A percentile compares a stretch with the other conserved stretches of the same genome.
Evolutionary conservation across 768 basidiomycete species (phyloP).

Genomic region (Boletus reticulatus): DNA sequence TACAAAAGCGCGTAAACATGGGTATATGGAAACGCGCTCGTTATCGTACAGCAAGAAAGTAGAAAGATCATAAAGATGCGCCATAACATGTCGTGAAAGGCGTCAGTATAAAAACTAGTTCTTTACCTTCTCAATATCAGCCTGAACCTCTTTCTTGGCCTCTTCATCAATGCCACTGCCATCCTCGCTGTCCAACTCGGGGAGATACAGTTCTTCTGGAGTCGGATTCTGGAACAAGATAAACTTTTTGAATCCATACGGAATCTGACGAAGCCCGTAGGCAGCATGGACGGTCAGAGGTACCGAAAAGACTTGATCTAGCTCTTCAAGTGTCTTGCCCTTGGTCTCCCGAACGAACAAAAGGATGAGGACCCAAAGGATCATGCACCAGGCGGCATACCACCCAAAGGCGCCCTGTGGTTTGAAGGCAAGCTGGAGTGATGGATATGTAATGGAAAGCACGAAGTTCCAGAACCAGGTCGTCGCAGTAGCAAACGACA

Average conservation of each 20-base stretch:
- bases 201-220: conserved; percentile 39
- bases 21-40: no score
- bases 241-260: conserved; percentile 51
- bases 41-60: no score
- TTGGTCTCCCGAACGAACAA: conserved; percentile 73
- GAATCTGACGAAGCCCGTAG: conserved; percentile 57
- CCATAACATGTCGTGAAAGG: no score
- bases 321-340: conserved; percentile 61
- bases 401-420: conserved; percentile 74
- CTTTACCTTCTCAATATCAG: conserved; percentile 3
- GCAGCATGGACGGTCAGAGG: conserved; percentile 52
- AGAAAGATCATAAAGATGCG: no score
- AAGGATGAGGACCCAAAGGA: conserved; percentile 55
- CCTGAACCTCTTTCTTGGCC: conserved; percentile 5
- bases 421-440: conserved; percentile 57
- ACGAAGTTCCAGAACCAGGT: conserved; percentile 65
- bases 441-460: conserved; percentile 70
- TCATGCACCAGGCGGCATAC: conserved; percentile 61
- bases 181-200: conserved; percentile 34
- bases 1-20: no score
- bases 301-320: conserved; percentile 50
- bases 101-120: no score
- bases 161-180: conserved; percentile 13
- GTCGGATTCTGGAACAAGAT: conserved; percentile 33
- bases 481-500: conserved; percentile 66